These are phyloP conservation scores for Agastache rugosa DNA, from an alignment of 257 asterid species.

Conservation along the genomic window DNA sequence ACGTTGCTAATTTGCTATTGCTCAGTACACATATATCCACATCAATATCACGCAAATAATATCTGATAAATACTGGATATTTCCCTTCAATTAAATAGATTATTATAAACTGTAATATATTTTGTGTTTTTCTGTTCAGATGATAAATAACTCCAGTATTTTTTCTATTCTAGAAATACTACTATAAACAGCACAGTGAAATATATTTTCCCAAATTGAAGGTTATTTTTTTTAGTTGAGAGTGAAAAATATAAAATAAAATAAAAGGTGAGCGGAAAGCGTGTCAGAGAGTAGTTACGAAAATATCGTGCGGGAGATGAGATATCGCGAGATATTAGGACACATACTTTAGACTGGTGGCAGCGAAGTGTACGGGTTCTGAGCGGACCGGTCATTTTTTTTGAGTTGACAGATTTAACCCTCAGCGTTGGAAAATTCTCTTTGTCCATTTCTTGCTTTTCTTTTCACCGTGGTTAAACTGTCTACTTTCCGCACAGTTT, in stretches of 20 bases:
- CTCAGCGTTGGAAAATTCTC: slow-evolving; percentile 24
- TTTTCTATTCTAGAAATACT: no score
- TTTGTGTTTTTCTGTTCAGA: no score
- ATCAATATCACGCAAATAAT: not conserved
- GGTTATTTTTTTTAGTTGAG: no score
- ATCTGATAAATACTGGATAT: not conserved
- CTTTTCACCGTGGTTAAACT: slow-evolving; percentile 41
- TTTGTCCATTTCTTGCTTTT: slow-evolving; percentile 39
- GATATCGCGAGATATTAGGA: slow-evolving; percentile 41
- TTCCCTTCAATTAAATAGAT: not conserved
- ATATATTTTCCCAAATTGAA: no score
- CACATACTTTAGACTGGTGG: slow-evolving; percentile 24
- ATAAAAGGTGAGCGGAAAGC: not conserved
- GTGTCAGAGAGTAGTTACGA: slow-evolving; percentile 27
- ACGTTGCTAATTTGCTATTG: not conserved
- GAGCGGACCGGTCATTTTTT: slow-evolving; percentile 12
- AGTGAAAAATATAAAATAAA: not conserved
- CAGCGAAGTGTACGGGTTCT: slow-evolving; percentile 28
- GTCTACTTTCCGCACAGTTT: slow-evolving; percentile 8
- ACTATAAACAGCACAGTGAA: no score
- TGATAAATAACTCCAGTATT: no score
- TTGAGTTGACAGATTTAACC: slow-evolving; percentile 38
- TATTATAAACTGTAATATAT: no score
- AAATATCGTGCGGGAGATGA: slow-evolving; percentile 28
- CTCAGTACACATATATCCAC: not conserved